A percentile compares a stretch with the other conserved stretches of the same genome.
Conservation (phyloP, 2,329 filamentous ascomycete genomes). For the Fusarium pininemorale region DNA sequence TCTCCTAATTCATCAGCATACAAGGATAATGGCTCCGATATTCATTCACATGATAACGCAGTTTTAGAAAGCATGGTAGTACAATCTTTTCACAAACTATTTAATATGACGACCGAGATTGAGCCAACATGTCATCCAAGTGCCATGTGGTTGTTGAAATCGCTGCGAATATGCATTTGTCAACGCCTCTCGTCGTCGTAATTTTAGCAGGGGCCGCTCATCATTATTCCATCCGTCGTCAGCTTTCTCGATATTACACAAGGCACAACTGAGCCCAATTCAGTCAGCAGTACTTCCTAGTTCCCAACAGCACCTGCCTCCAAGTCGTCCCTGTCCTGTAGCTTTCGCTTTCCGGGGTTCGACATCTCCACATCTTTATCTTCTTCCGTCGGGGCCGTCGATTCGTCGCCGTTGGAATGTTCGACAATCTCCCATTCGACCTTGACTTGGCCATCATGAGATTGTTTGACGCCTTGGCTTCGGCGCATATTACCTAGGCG, state of each 20-base stretch:
- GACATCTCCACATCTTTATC: conserved; percentile 49
- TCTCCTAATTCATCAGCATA: not conserved
- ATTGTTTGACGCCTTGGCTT: conserved; percentile 62
- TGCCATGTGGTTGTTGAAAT: not conserved
- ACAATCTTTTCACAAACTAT: conserved; percentile 10
- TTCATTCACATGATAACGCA: not conserved
- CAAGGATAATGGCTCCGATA: not conserved
- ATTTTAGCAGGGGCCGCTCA: conserved; percentile 1
- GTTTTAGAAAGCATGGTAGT: not conserved
- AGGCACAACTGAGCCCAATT: not conserved
- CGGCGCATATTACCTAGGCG: conserved; percentile 73
- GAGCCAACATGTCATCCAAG: not conserved
- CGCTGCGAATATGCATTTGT: not conserved
- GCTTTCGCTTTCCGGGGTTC: conserved; percentile 62
- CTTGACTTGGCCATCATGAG: conserved; percentile 69
- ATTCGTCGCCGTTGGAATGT: conserved; percentile 60
- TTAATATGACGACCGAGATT: not conserved
- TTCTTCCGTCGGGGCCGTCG: conserved; percentile 35
- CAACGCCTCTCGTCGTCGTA: not conserved
- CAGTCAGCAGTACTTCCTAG: not conserved
- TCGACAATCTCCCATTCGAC: conserved; percentile 89
- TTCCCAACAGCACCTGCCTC: conserved; percentile 19
- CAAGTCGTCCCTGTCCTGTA: conserved; percentile 53
- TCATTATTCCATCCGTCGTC: conserved; percentile 15
- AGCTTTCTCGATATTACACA: conserved; percentile 6